A percentile compares a stretch with the other conserved stretches of the same genome.
These are phyloP conservation scores for Lepidopterella palustris DNA, from an alignment of 495 filamentous ascomycete genomes.

Conservation along the genomic window DNA sequence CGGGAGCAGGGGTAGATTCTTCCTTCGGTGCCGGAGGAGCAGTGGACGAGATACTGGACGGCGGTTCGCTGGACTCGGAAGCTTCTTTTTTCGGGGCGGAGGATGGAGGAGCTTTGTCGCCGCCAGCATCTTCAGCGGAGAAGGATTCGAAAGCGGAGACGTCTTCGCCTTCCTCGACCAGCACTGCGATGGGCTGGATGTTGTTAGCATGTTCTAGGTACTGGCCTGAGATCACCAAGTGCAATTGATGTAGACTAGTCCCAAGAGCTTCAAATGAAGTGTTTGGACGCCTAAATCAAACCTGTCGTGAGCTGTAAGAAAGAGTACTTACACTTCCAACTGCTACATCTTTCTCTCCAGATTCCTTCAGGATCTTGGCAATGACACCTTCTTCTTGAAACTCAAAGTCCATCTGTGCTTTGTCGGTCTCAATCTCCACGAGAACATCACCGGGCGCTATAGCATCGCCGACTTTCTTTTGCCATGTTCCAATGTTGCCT, in stretches of 20 bases:
- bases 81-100: conserved; percentile 60
- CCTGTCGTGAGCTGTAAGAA: no score
- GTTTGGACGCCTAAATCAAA: no score
- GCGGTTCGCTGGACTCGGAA: conserved; percentile 51
- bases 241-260: neutral
- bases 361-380: conserved; percentile 90
- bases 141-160: conserved; percentile 82
- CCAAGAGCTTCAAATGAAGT: conserved; percentile 8
- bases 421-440: conserved; percentile 99
- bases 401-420: conserved; percentile 99
- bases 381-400: conserved; percentile 97
- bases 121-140: conserved; percentile 82
- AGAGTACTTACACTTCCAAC: conserved; percentile 72
- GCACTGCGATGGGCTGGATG: conserved; percentile 82
- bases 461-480: conserved; percentile 88
- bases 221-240: neutral
- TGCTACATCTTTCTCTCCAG: conserved; percentile 88
- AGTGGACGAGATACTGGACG: conserved; percentile 48
- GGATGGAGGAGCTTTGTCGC: conserved; percentile 58
- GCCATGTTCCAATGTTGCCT: conserved; percentile 95
- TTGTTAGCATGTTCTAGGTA: conserved; percentile 35
- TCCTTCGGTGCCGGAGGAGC: conserved; percentile 53
- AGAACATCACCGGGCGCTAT: conserved; percentile 93
- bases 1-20: conserved; percentile 33
- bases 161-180: conserved; percentile 87